Evolutionary conservation across 257 asterid species (phyloP).

Genomic region (Galeopsis tetrahit): DNA sequence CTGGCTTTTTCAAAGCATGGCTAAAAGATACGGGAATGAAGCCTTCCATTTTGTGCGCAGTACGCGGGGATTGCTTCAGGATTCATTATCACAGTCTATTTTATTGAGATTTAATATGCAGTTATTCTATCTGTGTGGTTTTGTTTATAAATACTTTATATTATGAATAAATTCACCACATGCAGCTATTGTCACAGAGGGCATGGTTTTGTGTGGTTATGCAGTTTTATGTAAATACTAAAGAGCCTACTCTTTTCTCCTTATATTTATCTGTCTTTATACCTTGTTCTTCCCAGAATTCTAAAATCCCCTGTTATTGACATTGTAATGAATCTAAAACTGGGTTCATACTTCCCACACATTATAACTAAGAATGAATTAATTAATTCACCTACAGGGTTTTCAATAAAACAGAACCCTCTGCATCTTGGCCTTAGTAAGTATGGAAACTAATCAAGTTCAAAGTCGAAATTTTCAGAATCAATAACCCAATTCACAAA

Average conservation of each 20-base stretch:
- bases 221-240: conserved; percentile 19
- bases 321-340: not conserved
- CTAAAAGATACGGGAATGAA: not conserved
- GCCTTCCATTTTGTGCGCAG: not conserved
- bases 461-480: too few species aligned
- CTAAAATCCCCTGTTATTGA: not conserved
- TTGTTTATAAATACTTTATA: not conserved
- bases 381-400: not conserved
- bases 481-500: not conserved
- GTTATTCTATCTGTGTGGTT: conserved; percentile 15
- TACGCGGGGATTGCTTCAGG: not conserved
- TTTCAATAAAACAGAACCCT: not conserved
- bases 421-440: too few species aligned
- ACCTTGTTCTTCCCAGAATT: not conserved
- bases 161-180: not conserved
- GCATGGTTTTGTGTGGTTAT: conserved; percentile 17
- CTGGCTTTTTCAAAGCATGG: conserved; percentile 32
- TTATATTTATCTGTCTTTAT: not conserved
- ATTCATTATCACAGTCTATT: conserved; percentile 20
- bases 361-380: too few species aligned
- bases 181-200: not conserved
- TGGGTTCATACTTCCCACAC: too few species aligned
- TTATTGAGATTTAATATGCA: not conserved
- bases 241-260: not conserved
- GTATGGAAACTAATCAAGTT: too few species aligned